Evolutionary conservation across 139 green algal species (phyloP).

Genomic region (Nannochloris sp.): DNA sequence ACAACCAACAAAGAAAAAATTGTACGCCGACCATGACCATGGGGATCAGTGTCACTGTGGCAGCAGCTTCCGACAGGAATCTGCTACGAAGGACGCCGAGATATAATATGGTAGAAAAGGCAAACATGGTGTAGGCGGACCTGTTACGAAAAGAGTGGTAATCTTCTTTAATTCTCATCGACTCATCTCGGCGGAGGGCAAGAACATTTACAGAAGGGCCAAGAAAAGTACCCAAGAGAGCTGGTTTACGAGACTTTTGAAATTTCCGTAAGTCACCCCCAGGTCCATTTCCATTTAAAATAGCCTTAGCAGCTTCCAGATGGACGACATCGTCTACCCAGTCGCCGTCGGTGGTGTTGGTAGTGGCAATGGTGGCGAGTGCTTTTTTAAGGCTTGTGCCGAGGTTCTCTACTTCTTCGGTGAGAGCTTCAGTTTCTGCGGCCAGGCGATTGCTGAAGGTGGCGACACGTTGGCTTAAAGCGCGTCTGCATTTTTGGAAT

Average conservation of each 20-base stretch:
- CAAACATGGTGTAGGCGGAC: conserved; percentile 38
- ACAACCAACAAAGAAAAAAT: conserved; percentile 81
- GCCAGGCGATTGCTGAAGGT: conserved; percentile 51
- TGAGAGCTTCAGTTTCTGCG: conserved; percentile 56
- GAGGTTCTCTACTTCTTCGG: conserved; percentile 58
- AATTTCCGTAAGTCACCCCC: conserved; percentile 67
- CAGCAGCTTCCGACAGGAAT: conserved; percentile 5
- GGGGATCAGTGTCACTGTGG: conserved; percentile 47
- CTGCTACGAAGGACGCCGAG: conserved; percentile 43
- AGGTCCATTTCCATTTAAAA: conserved; percentile 50
- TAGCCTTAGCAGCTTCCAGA: conserved; percentile 31
- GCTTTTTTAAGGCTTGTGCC: too few relatives aligned
- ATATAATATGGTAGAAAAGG: conserved; percentile 21
- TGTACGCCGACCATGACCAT: conserved; percentile 69
- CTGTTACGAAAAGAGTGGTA: conserved; percentile 82
- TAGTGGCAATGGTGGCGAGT: too few relatives aligned
- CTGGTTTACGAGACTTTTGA: conserved; percentile 33
- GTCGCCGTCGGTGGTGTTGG: too few relatives aligned
- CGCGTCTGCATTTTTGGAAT: too few relatives aligned
- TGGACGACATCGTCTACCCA: too few relatives aligned
- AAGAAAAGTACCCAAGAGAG: conserved; percentile 55
- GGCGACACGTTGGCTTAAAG: conserved; percentile 50
- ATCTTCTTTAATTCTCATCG: conserved; percentile 72
- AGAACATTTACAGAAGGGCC: conserved; percentile 50
- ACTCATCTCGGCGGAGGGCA: conserved; percentile 31